Base-by-base conservation (phyloP, 73 alveolate genomes). In the Paramecium caudatum region DNA sequence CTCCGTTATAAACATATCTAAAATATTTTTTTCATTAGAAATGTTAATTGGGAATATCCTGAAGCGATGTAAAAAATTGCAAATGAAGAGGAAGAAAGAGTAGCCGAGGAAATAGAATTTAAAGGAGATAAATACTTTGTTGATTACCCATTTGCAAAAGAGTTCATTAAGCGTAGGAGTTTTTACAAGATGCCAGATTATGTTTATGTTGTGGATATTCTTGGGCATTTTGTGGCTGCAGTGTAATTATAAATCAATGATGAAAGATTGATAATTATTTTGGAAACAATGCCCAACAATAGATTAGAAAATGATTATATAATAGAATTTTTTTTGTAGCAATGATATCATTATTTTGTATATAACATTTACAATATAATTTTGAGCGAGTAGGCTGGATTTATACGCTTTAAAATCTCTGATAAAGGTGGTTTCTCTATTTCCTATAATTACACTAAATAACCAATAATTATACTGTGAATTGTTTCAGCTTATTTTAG, bases 181-280 rank as follows among this genome's bases (percentile, higher is more conserved):
- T 68, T 68, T 37, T 47, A 68, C 25, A 32, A 34, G 25, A 25
- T 32, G n/a, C 21, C 61, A 10, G 13, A 32, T 32, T 43, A 68
- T 6, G 9, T 34, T 10, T 68, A 41, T 45, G 68, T 39, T 74
- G 32, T 74, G 17, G 88, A 70, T n/a, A 32, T 41, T 70, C 37
- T 70, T 5, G 88, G 88, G n/a, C 88, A 74, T 74, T 74, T 74
- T 25, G 43, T 74, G 8, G n/a, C 12, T 55, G 80, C 46, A 55
- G 80, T 55, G 3, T 55, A 55, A 43, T 55, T 55, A 27, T 55
- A 23, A 43, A 55, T 27, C 0, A 2, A 55, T 12, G 80, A 43
- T 2, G 30, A 55, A 55, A 55, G 30, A 10, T 55, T 55, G 8
- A 55, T 49, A 17, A 6, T 49, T 21, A 8, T 49, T 30, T 49